These are phyloP conservation scores for Chaetothyriales sp. DNA, from an alignment of 2,329 filamentous ascomycete species.

Conservation along the genomic window DNA sequence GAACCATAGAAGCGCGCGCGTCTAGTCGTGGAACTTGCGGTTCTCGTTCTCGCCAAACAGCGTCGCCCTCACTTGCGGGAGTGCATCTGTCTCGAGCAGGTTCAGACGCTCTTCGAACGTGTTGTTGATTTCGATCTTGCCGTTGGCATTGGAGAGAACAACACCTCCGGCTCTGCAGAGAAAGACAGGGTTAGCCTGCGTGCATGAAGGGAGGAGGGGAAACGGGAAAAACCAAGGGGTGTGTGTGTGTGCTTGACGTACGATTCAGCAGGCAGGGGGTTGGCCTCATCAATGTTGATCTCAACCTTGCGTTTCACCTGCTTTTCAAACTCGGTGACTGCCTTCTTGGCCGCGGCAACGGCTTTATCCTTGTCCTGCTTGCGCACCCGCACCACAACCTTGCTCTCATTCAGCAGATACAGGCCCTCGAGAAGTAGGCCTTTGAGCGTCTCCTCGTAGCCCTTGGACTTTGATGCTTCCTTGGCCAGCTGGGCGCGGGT, in stretches of 20 bases:
- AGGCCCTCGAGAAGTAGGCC: slow-evolving; percentile 75
- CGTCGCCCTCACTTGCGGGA: slow-evolving; percentile 69
- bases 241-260: slow-evolving; percentile 36
- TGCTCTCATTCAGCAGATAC: slow-evolving; percentile 71
- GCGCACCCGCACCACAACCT: slow-evolving; percentile 57
- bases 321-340: slow-evolving; percentile 70
- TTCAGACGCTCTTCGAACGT: slow-evolving; percentile 84
- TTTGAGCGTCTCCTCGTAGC: slow-evolving; percentile 64
- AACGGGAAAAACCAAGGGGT: not conserved
- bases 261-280: slow-evolving; percentile 67
- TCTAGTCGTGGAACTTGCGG: slow-evolving; percentile 84
- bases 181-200: slow-evolving; percentile 15
- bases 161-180: slow-evolving; percentile 62
- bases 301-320: slow-evolving; percentile 54
- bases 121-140: slow-evolving; percentile 98
- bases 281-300: slow-evolving; percentile 60
- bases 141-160: slow-evolving; percentile 60
- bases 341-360: slow-evolving; percentile 63
- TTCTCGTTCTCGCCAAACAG: slow-evolving; percentile 92
- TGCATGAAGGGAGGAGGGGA: not conserved
- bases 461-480: slow-evolving; percentile 51
- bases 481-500: slow-evolving; percentile 57
- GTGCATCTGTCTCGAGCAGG: slow-evolving; percentile 67
- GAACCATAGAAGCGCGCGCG: too few species aligned
- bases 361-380: slow-evolving; percentile 64